These are phyloP conservation scores for Botrytis tulipae DNA, from an alignment of 2,329 filamentous ascomycete species.

Conservation along the genomic window DNA sequence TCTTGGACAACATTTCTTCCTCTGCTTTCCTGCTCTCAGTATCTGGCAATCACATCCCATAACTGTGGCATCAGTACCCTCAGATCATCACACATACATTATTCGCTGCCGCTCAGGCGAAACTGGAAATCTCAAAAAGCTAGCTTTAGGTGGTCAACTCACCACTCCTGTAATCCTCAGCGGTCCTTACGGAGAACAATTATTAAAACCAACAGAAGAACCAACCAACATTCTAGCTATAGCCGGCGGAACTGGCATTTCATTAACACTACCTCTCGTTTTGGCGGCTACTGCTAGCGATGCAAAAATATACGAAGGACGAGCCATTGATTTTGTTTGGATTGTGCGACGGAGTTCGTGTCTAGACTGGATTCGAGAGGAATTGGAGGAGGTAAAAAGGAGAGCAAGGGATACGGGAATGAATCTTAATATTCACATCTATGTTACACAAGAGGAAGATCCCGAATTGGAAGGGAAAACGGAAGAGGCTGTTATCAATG, in stretches of 20 bases:
- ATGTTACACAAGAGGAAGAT: slow-evolving; percentile 48
- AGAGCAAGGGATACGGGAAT: slow-evolving; percentile 42
- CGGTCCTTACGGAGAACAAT: slow-evolving; percentile 3
- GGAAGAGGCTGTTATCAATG: not conserved
- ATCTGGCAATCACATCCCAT: slow-evolving; percentile 77
- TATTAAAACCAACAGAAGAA: slow-evolving; percentile 36
- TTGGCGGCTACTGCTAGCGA: slow-evolving; percentile 43
- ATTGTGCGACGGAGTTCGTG: slow-evolving; percentile 55
- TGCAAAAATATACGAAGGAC: not conserved
- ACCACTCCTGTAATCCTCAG: slow-evolving; percentile 13
- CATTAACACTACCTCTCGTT: slow-evolving; percentile 54
- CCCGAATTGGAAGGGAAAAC: not conserved
- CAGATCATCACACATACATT: slow-evolving; percentile 53
- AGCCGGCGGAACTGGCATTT: slow-evolving; percentile 58
- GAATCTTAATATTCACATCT: slow-evolving; percentile 54
- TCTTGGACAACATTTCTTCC: slow-evolving; percentile 74
- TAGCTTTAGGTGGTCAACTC: slow-evolving; percentile 27
- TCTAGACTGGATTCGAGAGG: slow-evolving; percentile 56
- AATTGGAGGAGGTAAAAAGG: slow-evolving; percentile 50
- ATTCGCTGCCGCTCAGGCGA: slow-evolving; percentile 59
- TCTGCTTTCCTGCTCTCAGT: slow-evolving; percentile 71
- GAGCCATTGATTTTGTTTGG: slow-evolving; percentile 61
- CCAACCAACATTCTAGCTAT: slow-evolving; percentile 50
- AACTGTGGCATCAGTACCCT: slow-evolving; percentile 73
- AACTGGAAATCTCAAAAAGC: slow-evolving; percentile 43